Conservation (phyloP, 108 stramenopile genomes). For the Nitzschia inconspicua region DNA sequence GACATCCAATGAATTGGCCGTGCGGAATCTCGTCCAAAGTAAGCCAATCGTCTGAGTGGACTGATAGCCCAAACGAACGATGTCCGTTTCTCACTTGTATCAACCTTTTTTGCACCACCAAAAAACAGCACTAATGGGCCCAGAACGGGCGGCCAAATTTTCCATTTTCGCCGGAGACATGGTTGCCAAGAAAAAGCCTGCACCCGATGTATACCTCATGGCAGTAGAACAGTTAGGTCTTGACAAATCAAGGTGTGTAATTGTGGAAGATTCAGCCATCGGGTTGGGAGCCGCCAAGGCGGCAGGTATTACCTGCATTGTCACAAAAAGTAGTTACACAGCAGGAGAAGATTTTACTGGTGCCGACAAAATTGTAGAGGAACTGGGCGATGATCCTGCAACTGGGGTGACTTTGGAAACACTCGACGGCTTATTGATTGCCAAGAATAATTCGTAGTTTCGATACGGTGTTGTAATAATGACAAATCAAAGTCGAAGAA, state of each 20-base stretch:
- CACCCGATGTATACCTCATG: conserved; percentile 91
- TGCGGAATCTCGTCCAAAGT: conserved; percentile 77
- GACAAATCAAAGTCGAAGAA: too few species aligned
- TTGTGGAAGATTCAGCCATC: conserved; percentile 92
- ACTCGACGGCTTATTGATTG: conserved; percentile 35
- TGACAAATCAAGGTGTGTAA: conserved; percentile 77
- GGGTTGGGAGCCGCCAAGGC: conserved; percentile 89
- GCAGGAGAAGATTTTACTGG: conserved; percentile 85
- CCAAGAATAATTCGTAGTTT: too few species aligned
- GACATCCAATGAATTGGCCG: conserved; percentile 90
- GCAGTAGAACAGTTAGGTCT: conserved; percentile 86
- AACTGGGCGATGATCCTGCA: conserved; percentile 66
- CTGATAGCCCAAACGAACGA: too few species aligned
- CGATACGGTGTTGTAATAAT: too few species aligned
- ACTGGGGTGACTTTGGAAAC: conserved; percentile 65
- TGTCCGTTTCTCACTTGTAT: too few species aligned
- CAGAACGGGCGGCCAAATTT: conserved; percentile 63
- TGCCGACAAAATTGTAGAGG: conserved; percentile 78
- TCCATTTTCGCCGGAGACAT: conserved; percentile 93
- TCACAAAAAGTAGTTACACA: conserved; percentile 88
- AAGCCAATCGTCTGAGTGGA: too few species aligned
- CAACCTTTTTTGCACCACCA: too few species aligned
- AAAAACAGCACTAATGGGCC: conserved; percentile 88
- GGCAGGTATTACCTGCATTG: conserved; percentile 73
- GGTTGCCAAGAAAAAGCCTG: conserved; percentile 88